Base-by-base conservation (phyloP, 2,329 filamentous ascomycete species). In the Diaporthe citriasiana region DNA sequence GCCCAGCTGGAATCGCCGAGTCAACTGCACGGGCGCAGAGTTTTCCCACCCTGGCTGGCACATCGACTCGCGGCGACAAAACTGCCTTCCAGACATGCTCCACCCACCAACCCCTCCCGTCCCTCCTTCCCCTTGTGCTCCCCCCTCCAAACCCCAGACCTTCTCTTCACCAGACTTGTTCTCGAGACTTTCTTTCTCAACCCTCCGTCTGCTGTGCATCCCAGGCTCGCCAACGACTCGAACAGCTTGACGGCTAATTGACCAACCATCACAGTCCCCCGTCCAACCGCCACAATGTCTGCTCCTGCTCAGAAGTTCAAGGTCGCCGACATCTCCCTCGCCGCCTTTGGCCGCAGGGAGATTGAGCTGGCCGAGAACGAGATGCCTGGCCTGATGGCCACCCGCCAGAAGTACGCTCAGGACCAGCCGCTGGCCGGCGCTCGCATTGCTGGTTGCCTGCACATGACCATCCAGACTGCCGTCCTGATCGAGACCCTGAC, bases 401-500 rank as follows among this genome's bases (percentile, higher is more conserved):
- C 95, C 83, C 93, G 97, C 84, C 84, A 87, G 83, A 98, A 97
- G 90, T 99, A 98, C 86, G 94, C 94, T 80, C 85, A 86, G 76
- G 96, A 98, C 87, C 96, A 98, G 91, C 97, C 97, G 81, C 91
- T 99, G 82, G 93, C 93, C 84, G 95, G 96, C 85, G 95, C 95
- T 85, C 93, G 96, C 82, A 98, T 99, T 85, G 97, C 97, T 81
- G 97, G 97, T 84, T 98, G 97, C 88, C 90, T 98, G 85, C 95
- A 98, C 93, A 98, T 98, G 96, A 98, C 97, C 85, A 98, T 99
- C 88, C 97, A 99, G 90, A 99, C 97, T 78, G 97, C 97, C 81
- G 97, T 99, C 83, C 93, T 99, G 82, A 99, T 99, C 87, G 97
- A 99, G 93, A 99, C 97, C 79, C 93, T 99, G 84, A 94, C 90